Evolutionary conservation across 1,284 basidiomycete species (phyloP).

Genomic region (Mrakiaceae sp.): DNA sequence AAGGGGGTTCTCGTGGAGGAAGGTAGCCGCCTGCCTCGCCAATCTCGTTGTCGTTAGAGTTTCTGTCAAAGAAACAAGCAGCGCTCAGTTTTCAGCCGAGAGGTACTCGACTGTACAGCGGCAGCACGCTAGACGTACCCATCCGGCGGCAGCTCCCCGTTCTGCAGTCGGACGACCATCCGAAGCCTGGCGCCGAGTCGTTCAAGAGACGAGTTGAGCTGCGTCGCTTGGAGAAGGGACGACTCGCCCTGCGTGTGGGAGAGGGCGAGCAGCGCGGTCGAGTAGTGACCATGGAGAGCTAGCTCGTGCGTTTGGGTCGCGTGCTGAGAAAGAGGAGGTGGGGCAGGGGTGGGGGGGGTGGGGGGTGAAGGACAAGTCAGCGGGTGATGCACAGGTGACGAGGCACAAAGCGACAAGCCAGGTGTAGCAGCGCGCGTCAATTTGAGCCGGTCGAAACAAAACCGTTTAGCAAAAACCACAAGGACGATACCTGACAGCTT

Average conservation of each 20-base stretch:
- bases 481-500: not conserved
- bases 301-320: conserved; percentile 87
- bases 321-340: conserved; percentile 42
- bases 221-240: conserved; percentile 9
- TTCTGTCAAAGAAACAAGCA: too few species aligned
- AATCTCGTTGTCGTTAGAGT: too few species aligned
- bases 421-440: not conserved
- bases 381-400: not conserved
- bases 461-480: not conserved
- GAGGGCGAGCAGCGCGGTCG: conserved; percentile 49
- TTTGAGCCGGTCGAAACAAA: not conserved
- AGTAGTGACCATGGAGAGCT: conserved; percentile 82
- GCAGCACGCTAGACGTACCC: too few species aligned
- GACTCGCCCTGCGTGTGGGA: conserved; percentile 11
- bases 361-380: not conserved
- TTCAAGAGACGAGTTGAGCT: not conserved
- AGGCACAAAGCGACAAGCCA: not conserved
- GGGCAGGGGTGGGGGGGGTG: too few species aligned
- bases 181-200: conserved; percentile 6
- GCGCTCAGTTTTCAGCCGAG: too few species aligned
- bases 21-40: not conserved
- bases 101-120: too few species aligned
- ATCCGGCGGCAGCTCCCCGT: conserved; percentile 1
- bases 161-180: conserved; percentile 9
- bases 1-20: not conserved